phyloP scores from a whole-genome alignment of 2,329 filamentous ascomycete species.

The Cryphonectria japonica region DNA sequence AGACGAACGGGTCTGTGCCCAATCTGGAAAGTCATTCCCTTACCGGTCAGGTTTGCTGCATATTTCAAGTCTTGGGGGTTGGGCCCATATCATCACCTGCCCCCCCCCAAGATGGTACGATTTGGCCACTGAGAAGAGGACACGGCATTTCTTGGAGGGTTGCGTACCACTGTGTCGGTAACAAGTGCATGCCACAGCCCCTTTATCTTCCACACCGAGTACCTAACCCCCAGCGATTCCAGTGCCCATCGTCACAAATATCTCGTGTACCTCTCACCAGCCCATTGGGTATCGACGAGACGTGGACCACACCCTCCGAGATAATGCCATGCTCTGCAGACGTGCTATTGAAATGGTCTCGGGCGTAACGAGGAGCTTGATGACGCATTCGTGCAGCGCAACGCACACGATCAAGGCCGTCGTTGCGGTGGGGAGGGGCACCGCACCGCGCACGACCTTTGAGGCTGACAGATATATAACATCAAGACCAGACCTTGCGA shows the following conservation, averaged over 20 bases:
- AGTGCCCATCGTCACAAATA: not conserved
- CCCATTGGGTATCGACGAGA: not conserved
- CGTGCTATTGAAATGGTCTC: not conserved
- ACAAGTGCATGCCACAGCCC: not conserved
- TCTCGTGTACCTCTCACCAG: not conserved
- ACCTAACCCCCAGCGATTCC: too few relatives aligned
- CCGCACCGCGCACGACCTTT: not conserved
- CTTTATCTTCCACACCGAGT: not conserved
- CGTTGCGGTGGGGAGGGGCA: not conserved
- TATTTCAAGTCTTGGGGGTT: not conserved
- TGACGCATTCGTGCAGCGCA: conserved; percentile 1
- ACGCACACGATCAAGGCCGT: not conserved
- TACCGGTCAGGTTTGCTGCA: not conserved
- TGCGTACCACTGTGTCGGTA: conserved; percentile 3
- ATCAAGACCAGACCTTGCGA: not conserved
- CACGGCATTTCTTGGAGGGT: conserved; percentile 6
- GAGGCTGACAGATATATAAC: not conserved
- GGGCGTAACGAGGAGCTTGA: not conserved
- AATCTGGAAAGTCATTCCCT: not conserved
- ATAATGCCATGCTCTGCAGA: too few relatives aligned
- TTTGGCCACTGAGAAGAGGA: not conserved
- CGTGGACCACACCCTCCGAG: not conserved
- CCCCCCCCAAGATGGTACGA: not conserved
- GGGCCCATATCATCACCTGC: not conserved
- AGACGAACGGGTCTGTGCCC: not conserved